Base-by-base conservation (phyloP, 2,329 filamentous ascomycete species). In the Neopestalotiopsis clavispora region DNA sequence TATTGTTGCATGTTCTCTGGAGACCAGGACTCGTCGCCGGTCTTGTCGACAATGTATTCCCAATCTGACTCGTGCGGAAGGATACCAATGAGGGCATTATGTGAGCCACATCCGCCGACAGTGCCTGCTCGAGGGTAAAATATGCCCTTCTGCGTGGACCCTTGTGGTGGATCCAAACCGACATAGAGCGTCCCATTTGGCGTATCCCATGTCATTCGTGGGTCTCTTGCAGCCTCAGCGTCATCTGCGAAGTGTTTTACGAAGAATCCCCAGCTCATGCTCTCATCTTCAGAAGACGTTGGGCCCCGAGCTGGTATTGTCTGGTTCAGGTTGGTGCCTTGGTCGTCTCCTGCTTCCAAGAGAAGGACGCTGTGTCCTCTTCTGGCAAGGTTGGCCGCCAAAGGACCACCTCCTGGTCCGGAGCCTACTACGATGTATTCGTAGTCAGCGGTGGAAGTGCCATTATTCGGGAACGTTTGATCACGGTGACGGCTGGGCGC, bases 61-160 rank as follows among this genome's bases (percentile, higher is more conserved):
- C 87, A 91, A 76, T 91, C 89, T 34, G 83, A 85, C 65, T 85
- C 82, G 68, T 88, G 84, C 0, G 89, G 88, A 69, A 88, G 85
- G 28, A 90, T 80, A 17, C 85, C 81, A 63, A 91, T 85, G 52
- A 90, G 77, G 4, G 87, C 88, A 57, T 90, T 89, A 78, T 91
- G 89, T 9, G 85, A 84, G 0, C 86, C 84, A 76, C 84, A 86
- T 0, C 84, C 84, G 6, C 84, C 84, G 0, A 86, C 76, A 0
- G 83, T 82, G 5, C 81, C 82, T 0, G 83, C 80, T 2, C 84
- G 79, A 0, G 84, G 84, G 68, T 86, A 86, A 67, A 83, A 75
- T 12, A 82, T 80, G 7, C 84, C 84, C 66, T 84, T 79, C 40
- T 80, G 79, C 59, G 75, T 76, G 0, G 84, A 78, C 0, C 75